Evolutionary conservation across 2,329 filamentous ascomycete species (phyloP).

Genomic region (Nothophaeocryptopus gaeumannii): DNA sequence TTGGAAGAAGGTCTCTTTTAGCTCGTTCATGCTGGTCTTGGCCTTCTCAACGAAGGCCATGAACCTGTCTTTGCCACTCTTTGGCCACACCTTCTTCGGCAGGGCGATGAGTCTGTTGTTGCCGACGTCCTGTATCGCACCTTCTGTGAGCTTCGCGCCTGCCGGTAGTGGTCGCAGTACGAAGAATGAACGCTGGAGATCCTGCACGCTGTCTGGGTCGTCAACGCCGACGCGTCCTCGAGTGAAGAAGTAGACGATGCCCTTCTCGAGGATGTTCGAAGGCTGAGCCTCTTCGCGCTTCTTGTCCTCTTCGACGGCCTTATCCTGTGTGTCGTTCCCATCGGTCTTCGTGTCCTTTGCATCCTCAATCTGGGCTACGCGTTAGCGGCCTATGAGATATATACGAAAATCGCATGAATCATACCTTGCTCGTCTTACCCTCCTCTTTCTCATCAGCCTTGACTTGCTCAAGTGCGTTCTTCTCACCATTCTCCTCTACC

Average conservation of each 20-base stretch:
- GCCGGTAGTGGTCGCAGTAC: constrained; percentile 69
- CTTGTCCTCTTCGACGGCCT: constrained; percentile 50
- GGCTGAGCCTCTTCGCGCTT: constrained; percentile 52
- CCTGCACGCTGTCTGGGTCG: constrained; percentile 64
- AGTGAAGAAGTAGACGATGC: constrained; percentile 88
- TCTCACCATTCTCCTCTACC: constrained; percentile 11
- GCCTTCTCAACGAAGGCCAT: constrained; percentile 82
- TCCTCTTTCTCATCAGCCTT: constrained; percentile 32
- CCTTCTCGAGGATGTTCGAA: constrained; percentile 75
- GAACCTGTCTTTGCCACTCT: constrained; percentile 65
- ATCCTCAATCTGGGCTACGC: not conserved
- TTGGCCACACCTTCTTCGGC: constrained; percentile 80
- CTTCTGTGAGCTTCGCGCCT: constrained; percentile 64
- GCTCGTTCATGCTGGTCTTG: constrained; percentile 60
- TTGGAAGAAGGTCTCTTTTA: constrained; percentile 70
- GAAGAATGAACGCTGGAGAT: constrained; percentile 76
- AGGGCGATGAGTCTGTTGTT: constrained; percentile 72
- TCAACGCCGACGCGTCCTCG: constrained; percentile 72
- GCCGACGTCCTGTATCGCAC: constrained; percentile 53
- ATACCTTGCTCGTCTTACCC: constrained; percentile 29
- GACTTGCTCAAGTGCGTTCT: constrained; percentile 30
- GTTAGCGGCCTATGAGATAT: too few relatives aligned
- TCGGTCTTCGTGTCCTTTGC: constrained; percentile 9
- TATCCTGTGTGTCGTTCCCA: constrained; percentile 21
- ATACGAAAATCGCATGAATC: too few relatives aligned